These are phyloP conservation scores for Termitomyces sp. DNA, from an alignment of 768 basidiomycete genomes.

Conservation along the genomic window DNA sequence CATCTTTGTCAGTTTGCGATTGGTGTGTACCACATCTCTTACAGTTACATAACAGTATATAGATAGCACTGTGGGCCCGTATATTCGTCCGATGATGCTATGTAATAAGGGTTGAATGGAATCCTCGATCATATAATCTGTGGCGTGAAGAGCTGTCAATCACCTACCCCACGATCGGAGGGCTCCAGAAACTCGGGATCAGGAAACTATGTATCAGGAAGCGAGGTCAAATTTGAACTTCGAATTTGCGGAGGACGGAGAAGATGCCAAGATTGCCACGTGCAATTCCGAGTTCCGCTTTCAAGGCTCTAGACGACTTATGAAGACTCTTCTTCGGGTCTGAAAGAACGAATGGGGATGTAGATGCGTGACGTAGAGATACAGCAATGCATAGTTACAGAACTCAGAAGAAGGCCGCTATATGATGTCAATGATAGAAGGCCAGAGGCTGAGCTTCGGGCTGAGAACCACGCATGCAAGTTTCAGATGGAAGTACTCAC, in stretches of 20 bases:
- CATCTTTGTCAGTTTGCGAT: background rate
- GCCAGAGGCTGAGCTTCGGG: conserved; percentile 31
- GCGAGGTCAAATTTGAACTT: background rate
- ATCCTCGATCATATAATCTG: conserved; percentile 1
- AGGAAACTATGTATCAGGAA: too few species aligned
- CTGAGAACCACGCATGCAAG: background rate
- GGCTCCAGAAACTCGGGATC: background rate
- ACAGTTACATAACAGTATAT: background rate
- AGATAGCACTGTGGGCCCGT: background rate
- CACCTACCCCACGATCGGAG: conserved; percentile 1
- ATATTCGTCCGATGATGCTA: background rate
- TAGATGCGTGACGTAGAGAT: conserved; percentile 2
- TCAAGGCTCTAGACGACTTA: background rate
- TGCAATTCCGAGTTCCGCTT: conserved; percentile 3
- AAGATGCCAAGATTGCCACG: background rate
- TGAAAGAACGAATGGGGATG: background rate
- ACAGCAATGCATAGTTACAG: background rate
- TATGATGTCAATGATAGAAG: conserved; percentile 42
- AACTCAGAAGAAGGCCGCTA: conserved; percentile 10
- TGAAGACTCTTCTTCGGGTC: background rate
- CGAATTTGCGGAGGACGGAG: background rate
- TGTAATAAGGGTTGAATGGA: background rate
- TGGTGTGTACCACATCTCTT: background rate
- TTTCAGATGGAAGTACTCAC: conserved; percentile 16
- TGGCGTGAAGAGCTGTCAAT: conserved; percentile 1